Percentiles rank a stretch among this genome's conserved stretches.
These are phyloP conservation scores for Sarocladiaceae sp. DNA, from an alignment of 2,329 filamentous ascomycete genomes.

Conservation along the genomic window DNA sequence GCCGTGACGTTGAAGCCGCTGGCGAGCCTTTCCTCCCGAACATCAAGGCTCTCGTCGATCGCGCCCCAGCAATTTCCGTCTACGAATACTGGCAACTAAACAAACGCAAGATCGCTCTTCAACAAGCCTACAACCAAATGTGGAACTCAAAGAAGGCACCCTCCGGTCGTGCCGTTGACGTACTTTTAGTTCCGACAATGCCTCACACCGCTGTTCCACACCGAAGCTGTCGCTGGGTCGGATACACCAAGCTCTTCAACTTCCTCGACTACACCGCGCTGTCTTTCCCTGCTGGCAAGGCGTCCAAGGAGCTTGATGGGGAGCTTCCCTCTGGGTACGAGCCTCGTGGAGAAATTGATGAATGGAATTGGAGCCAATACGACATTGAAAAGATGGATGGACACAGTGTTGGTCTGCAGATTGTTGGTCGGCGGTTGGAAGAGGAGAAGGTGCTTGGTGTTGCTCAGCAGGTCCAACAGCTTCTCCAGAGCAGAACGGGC, in stretches of 20 bases:
- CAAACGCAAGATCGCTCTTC: slow-evolving; percentile 42
- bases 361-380: background rate
- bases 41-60: slow-evolving; percentile 52
- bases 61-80: slow-evolving; percentile 50
- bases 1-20: slow-evolving; percentile 44
- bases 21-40: slow-evolving; percentile 58
- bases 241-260: background rate
- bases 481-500: too few species aligned
- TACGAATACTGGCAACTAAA: slow-evolving; percentile 67
- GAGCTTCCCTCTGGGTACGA: background rate
- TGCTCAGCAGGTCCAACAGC: background rate
- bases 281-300: background rate
- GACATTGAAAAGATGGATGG: background rate
- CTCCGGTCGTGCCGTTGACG: slow-evolving; percentile 46
- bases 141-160: slow-evolving; percentile 47
- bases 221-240: background rate
- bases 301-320: background rate
- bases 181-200: slow-evolving; percentile 29
- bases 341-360: background rate
- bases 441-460: background rate
- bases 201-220: background rate
- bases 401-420: background rate
- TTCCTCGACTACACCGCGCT: background rate
- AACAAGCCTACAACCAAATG: slow-evolving; percentile 47
- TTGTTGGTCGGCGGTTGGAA: background rate